Base-by-base conservation (phyloP, 352 stramenopile genomes). In the Pythium aristosporum region DNA sequence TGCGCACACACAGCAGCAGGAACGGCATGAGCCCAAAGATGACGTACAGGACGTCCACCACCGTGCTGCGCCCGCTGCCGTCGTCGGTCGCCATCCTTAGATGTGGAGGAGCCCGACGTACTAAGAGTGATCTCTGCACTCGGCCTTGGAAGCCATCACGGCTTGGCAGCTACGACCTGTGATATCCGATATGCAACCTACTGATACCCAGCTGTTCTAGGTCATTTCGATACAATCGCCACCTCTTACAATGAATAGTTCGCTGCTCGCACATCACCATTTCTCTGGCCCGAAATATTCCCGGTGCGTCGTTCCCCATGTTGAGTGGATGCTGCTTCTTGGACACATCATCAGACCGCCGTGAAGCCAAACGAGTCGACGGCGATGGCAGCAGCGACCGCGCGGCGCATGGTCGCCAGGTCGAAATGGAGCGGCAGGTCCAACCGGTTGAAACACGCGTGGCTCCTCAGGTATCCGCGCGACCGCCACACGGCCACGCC, bases 351-450 rank as follows among this genome's bases (percentile, higher is more conserved):
- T 25, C 43, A 50, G 21, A 18, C 8, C n/a, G 21, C 18, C 5
- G 28, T 21, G 23, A 28, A 39, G 3, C 21, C 48, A 55, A 55
- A 52, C 46, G 46, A 46, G 39, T 61, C n/a, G 63, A 69, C 1
- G 59, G 54, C 46, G 50, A 46, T 67, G 49, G 39, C 55, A 7
- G 63, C 63, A 0, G 55, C n/a, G 15, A 69, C 39, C 2, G 63
- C 55, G 20, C 54, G 54, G 10, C 42, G 48, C 55, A 69, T 64
- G n/a, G 63, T 48, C 1, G 23, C 50, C 23, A 48, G 12, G 9
- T 69, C 63, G 3, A 69, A 42, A 48, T 67, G 60, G 13, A 67
- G 60, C n/a, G 63, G 96, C 34, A 99, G 74, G 76, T 99, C 97
- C 60, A 99, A 91, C 2, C 82, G 82, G 51, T 94, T 94, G 34